These are phyloP conservation scores for Cutaneotrichosporon cutaneum DNA, from an alignment of 1,284 basidiomycete species.

Conservation along the genomic window DNA sequence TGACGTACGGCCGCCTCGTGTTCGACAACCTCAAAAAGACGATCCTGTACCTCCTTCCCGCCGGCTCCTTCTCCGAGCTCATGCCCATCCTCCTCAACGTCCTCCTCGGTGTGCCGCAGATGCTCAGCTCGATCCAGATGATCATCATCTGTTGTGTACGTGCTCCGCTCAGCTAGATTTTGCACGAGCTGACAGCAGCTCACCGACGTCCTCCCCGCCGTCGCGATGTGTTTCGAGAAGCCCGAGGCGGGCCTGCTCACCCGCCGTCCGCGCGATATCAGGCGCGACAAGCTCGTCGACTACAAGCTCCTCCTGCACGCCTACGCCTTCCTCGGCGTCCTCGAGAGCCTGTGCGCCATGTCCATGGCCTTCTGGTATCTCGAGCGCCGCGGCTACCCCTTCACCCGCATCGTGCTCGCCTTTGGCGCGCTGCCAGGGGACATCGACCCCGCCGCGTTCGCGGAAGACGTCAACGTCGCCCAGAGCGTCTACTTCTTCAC, in stretches of 20 bases:
- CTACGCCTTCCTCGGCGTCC: constrained; percentile 63
- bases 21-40: constrained; percentile 67
- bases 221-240: constrained; percentile 62
- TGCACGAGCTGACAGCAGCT: background rate
- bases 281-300: constrained; percentile 56
- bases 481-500: constrained; percentile 62
- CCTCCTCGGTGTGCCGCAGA: constrained; percentile 58
- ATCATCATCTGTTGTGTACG: constrained; percentile 29
- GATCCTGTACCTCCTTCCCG: constrained; percentile 54
- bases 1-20: constrained; percentile 63
- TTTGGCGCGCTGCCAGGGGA: constrained; percentile 56
- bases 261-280: constrained; percentile 65
- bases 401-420: constrained; percentile 59
- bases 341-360: constrained; percentile 60
- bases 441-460: constrained; percentile 44
- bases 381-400: constrained; percentile 59
- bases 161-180: background rate
- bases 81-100: constrained; percentile 64
- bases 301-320: constrained; percentile 62
- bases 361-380: constrained; percentile 58
- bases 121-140: constrained; percentile 59
- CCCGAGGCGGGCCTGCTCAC: constrained; percentile 61
- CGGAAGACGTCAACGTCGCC: constrained; percentile 55
- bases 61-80: constrained; percentile 62
- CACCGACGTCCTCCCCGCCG: constrained; percentile 60